These are phyloP conservation scores for Paulownia fortunei DNA, from an alignment of 257 asterid species.

Conservation along the genomic window DNA sequence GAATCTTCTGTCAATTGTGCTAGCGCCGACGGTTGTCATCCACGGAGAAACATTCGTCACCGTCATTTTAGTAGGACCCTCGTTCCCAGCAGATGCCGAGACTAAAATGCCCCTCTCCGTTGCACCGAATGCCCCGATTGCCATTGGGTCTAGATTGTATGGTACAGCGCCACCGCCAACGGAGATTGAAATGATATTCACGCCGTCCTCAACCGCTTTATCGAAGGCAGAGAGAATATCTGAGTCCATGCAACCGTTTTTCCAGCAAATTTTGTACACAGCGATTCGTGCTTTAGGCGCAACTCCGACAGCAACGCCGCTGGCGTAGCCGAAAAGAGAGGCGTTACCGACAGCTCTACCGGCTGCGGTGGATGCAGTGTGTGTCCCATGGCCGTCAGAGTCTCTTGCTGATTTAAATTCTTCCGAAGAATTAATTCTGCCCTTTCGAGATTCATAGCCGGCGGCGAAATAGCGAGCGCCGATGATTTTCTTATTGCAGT, in stretches of 20 bases:
- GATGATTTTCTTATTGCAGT: constrained; percentile 69
- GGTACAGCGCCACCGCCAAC: constrained; percentile 78
- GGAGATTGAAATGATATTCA: constrained; percentile 70
- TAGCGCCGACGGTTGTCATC: constrained; percentile 88
- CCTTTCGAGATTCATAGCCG: constrained; percentile 62
- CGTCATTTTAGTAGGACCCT: constrained; percentile 68
- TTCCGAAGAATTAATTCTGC: constrained; percentile 33
- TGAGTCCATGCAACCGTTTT: constrained; percentile 77
- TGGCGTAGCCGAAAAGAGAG: constrained; percentile 68
- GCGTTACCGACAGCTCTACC: constrained; percentile 76
- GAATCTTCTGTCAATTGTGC: constrained; percentile 82
- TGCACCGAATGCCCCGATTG: constrained; percentile 84
- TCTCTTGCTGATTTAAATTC: constrained; percentile 71
- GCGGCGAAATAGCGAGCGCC: constrained; percentile 68
- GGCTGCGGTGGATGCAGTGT: constrained; percentile 91
- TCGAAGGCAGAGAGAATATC: constrained; percentile 86
- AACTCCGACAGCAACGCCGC: constrained; percentile 74
- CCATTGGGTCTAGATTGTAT: constrained; percentile 66
- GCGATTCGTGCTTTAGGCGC: constrained; percentile 89
- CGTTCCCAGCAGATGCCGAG: constrained; percentile 88
- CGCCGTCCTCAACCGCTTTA: constrained; percentile 89
- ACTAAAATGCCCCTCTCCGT: constrained; percentile 74
- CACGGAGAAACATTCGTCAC: constrained; percentile 89
- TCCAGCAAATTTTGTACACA: constrained; percentile 81
- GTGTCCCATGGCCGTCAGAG: constrained; percentile 84